A percentile compares a stretch with the other conserved stretches of the same genome.
Conservation (phyloP, 495 filamentous ascomycete species). For the Aspergillus campestris region DNA sequence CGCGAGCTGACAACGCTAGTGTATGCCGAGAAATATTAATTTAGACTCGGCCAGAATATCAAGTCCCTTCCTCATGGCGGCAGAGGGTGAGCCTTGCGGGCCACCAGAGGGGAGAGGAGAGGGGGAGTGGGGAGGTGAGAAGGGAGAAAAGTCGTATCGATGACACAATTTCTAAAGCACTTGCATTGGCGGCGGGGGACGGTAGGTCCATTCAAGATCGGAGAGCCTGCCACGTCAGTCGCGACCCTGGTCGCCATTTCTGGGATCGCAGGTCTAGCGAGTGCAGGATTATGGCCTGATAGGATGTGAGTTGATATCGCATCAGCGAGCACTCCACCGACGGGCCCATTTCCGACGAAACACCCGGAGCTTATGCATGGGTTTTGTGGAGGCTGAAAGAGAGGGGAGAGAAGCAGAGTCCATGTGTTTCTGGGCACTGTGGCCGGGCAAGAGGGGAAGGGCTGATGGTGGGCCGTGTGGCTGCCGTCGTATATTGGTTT, state of each 20-base stretch:
- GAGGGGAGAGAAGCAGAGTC: background rate
- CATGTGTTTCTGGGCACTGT: background rate
- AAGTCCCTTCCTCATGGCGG: too few species aligned
- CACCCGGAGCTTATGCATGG: slow-evolving; percentile 1
- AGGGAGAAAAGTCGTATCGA: background rate
- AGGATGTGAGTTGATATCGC: slow-evolving; percentile 6
- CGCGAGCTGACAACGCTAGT: too few species aligned
- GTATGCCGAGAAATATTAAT: too few species aligned
- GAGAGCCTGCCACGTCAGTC: slow-evolving; percentile 18
- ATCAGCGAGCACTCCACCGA: slow-evolving; percentile 3
- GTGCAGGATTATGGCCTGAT: slow-evolving; percentile 7
- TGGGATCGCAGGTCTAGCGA: slow-evolving; percentile 8
- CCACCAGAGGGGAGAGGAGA: background rate
- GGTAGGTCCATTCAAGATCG: slow-evolving; percentile 8
- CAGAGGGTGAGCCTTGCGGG: too few species aligned
- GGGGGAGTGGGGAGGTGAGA: background rate
- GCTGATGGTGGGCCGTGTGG: too few species aligned
- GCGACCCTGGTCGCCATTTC: slow-evolving; percentile 6
- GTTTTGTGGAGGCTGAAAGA: slow-evolving; percentile 7
- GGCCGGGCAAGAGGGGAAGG: too few species aligned
- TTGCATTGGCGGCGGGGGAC: slow-evolving; percentile 4
- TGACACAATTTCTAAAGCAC: slow-evolving; percentile 2
- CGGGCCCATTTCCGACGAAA: slow-evolving; percentile 2
- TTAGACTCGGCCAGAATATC: too few species aligned
- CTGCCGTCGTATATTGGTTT: too few species aligned